Conservation (phyloP, 169 alveolate genomes). For the Plasmodium falciparum region DNA sequence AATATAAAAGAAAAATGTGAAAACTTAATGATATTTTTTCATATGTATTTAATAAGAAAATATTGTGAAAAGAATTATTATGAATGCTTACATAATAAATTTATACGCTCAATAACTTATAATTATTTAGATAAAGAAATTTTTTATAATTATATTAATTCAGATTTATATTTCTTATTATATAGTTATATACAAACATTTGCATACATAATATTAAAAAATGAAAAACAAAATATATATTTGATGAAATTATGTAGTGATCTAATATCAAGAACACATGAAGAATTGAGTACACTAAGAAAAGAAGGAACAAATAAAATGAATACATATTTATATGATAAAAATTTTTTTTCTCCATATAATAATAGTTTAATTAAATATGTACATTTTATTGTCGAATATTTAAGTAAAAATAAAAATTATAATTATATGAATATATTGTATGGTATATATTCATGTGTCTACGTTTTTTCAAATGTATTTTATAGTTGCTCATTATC, state of each 20-base stretch:
- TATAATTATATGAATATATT: conserved; percentile 19
- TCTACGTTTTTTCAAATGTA: conserved; percentile 32
- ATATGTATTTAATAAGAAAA: conserved; percentile 49
- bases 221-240: background rate
- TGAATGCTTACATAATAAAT: conserved; percentile 25
- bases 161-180: conserved; percentile 15
- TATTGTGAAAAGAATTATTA: conserved; percentile 30
- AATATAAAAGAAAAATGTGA: background rate
- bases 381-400: conserved; percentile 31
- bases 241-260: conserved; percentile 15
- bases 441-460: conserved; percentile 28
- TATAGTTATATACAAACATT: conserved; percentile 9
- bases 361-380: conserved; percentile 28
- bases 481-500: conserved; percentile 17
- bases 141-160: background rate
- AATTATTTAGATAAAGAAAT: conserved; percentile 1
- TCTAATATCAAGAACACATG: background rate
- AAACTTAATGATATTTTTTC: conserved; percentile 18
- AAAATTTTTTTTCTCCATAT: background rate
- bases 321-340: background rate
- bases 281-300: conserved; percentile 7
- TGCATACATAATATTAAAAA: conserved; percentile 20
- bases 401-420: conserved; percentile 13
- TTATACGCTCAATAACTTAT: conserved; percentile 11
- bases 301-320: background rate